Conservation (phyloP, 2,329 filamentous ascomycete species). For the Exophiala dermatitidis region DNA sequence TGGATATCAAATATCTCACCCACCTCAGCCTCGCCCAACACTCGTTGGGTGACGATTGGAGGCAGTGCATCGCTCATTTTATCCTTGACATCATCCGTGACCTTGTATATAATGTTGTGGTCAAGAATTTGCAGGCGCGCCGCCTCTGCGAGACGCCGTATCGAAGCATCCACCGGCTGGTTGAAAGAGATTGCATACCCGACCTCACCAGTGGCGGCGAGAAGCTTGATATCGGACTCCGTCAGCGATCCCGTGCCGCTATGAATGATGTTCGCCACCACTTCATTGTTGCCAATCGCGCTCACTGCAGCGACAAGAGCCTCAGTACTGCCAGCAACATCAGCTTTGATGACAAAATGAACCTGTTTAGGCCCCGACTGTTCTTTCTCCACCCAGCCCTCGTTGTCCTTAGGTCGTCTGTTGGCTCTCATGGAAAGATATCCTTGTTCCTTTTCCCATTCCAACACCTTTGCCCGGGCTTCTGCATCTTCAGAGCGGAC, state of each 20-base stretch:
- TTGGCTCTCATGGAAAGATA: constrained; percentile 22
- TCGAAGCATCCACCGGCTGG: constrained; percentile 57
- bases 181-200: constrained; percentile 86
- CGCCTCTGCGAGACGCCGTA: constrained; percentile 61
- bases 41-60: constrained; percentile 58
- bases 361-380: constrained; percentile 43
- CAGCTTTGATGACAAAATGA: constrained; percentile 82
- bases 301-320: constrained; percentile 72
- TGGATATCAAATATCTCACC: constrained; percentile 78
- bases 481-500: constrained; percentile 55
- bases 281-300: constrained; percentile 76
- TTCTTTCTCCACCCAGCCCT: constrained; percentile 32
- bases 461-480: constrained; percentile 36
- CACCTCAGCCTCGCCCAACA: constrained; percentile 83
- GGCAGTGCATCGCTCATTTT: constrained; percentile 63
- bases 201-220: constrained; percentile 60
- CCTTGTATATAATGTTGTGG: constrained; percentile 59
- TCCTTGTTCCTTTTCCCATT: constrained; percentile 35
- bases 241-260: constrained; percentile 69
- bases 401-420: constrained; percentile 27
- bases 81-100: constrained; percentile 45
- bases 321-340: constrained; percentile 90
- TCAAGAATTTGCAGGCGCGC: constrained; percentile 71
- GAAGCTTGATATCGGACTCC: constrained; percentile 81
- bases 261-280: constrained; percentile 67